Base-by-base conservation (phyloP, 176 grass and related monocot species). In the Dendrocalamus sinicus region DNA sequence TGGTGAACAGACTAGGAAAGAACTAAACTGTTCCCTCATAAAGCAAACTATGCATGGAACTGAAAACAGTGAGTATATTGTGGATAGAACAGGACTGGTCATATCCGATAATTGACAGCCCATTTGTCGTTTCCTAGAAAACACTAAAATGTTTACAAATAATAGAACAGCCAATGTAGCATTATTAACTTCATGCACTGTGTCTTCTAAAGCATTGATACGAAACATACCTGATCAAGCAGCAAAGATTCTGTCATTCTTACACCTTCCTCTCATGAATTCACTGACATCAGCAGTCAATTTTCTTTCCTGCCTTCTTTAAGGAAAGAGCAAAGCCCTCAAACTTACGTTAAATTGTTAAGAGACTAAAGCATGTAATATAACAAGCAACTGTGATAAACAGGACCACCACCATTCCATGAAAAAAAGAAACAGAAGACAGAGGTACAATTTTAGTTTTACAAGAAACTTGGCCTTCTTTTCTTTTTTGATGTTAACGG, bases 171-270 rank as follows among this genome's bases (percentile, higher is more conserved):
- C 7, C 43, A 58, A 35, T 10, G 60, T 47, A 79, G 12, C n/a
- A 72, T 37, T 67, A 79, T 75, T 84, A 75, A 84, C 45, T 75
- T 63, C 20, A 76, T 53, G 13, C 11, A 19, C 12, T 81, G 12
- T 48, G 46, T 58, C 12, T 57, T 51, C 7, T 50, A 76, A 64
- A 78, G 37, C 32, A 72, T 51, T 47, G 7, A 48, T 30, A 83
- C 12, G 47, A 86, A 72, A 65, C 39, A 41, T 78, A 78, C 79
- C 73, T 72, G 65, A 64, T 71, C 67, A 77, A 86, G 24, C n/a
- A 47, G 40, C 26, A 44, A 78, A 52, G 41, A 78, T 84, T 74
- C 32, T 55, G 67, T 8, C 15, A 73, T 84, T 74, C 17, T 55
- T 50, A 26, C 15, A 68, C 20, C 37, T 55, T 51, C 47, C 9